Evolutionary conservation across 805 yeast genomes (phyloP).

Genomic region (Ogataea paradorogensis): DNA sequence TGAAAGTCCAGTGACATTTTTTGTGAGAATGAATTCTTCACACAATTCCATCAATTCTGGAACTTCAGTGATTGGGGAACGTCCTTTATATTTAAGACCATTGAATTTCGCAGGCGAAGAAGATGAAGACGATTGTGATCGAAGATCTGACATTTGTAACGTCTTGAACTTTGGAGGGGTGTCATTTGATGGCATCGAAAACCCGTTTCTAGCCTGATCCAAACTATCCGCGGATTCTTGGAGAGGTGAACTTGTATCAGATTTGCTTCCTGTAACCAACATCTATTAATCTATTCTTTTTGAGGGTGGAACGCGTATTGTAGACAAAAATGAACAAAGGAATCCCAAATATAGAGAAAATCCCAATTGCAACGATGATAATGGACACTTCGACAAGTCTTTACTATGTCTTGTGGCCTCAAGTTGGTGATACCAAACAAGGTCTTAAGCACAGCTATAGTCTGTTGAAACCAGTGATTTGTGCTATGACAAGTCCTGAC

Average conservation of each 20-base stretch:
- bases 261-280: slow-evolving; percentile 2
- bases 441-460: slow-evolving; percentile 2
- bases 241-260: slow-evolving; percentile 1
- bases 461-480: background rate
- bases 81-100: slow-evolving; percentile 31
- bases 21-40: slow-evolving; percentile 50
- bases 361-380: background rate
- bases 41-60: slow-evolving; percentile 55
- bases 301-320: background rate
- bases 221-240: background rate
- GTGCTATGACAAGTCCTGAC: slow-evolving; percentile 1
- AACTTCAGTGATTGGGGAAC: slow-evolving; percentile 43
- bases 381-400: background rate
- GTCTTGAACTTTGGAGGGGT: background rate
- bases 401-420: background rate
- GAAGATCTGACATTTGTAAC: background rate
- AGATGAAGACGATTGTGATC: slow-evolving; percentile 13
- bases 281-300: slow-evolving; percentile 1
- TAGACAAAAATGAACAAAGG: background rate
- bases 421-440: background rate
- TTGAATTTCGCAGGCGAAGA: slow-evolving; percentile 19
- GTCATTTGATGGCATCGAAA: background rate
- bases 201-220: background rate
- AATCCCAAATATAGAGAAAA: background rate
- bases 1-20: slow-evolving; percentile 75